A percentile compares a stretch with the other conserved stretches of the same genome.
These are phyloP conservation scores for Serendipita sp. DNA, from an alignment of 768 basidiomycete species.

Conservation along the genomic window DNA sequence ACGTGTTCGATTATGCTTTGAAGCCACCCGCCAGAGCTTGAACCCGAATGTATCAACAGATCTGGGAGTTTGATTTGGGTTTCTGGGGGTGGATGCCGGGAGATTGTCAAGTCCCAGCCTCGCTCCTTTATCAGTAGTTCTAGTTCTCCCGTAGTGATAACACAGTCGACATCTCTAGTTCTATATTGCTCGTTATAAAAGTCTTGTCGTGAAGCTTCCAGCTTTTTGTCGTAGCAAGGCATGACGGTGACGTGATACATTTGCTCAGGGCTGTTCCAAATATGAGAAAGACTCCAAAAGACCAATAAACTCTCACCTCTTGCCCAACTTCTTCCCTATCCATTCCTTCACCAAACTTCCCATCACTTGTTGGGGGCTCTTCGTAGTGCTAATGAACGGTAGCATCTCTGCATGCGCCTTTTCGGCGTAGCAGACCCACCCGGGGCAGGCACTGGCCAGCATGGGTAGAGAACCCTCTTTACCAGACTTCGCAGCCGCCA, in stretches of 20 bases:
- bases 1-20: constrained; percentile 56
- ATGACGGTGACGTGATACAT: constrained; percentile 96
- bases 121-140: constrained; percentile 71
- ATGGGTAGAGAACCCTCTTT: constrained; percentile 45
- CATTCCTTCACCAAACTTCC: constrained; percentile 85
- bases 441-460: constrained; percentile 91
- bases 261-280: constrained; percentile 47
- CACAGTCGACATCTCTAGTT: constrained; percentile 91
- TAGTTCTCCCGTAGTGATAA: constrained; percentile 91
- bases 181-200: constrained; percentile 72
- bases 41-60: constrained; percentile 60
- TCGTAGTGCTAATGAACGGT: constrained; percentile 72
- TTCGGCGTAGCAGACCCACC: constrained; percentile 99
- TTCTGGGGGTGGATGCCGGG: constrained; percentile 25
- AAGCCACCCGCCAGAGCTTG: constrained; percentile 86
- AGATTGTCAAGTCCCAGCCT: constrained; percentile 52
- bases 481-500: constrained; percentile 17
- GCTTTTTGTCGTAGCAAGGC: constrained; percentile 99
- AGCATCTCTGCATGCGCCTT: constrained; percentile 91
- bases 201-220: constrained; percentile 89
- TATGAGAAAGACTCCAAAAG: background rate
- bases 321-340: constrained; percentile 52
- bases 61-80: constrained; percentile 36
- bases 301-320: constrained; percentile 36
- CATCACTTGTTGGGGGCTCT: constrained; percentile 91